Base-by-base conservation (phyloP, 345 rosid species). In the Rhodamnia rubescens region DNA sequence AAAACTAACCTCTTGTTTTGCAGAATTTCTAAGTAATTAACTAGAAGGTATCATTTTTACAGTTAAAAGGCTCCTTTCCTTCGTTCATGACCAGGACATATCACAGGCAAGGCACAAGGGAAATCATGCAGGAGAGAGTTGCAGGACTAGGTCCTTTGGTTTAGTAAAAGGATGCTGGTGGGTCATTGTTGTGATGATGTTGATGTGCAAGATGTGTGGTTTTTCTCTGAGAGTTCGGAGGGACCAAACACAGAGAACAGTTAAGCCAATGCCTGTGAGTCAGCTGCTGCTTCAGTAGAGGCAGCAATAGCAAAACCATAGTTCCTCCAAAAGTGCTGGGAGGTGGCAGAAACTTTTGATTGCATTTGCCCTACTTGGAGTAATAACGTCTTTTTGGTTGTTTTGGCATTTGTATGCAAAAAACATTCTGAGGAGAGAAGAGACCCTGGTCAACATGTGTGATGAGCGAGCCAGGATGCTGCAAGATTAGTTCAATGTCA, bases 401-500 rank as follows among this genome's bases (percentile, higher is more conserved):
- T 94, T 91, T 84, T 92, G 92, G 93, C 87, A 90, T 87, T 87
- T 92, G 74, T 85, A 85, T 89, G 80, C 47, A 50, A 86, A 91
- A 82, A 87, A 74, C 27, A 69, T 82, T 50, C 27, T 88, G 86
- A 88, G 89, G 86, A 93, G 98, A 89, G 90, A 88, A 84, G 96
- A 92, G 89, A 94, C 95, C 24, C 93, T 97, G 57, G 89, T 91
- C 44, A 97, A 91, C 89, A 97, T 97, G 99, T 97, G 99, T 83
- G 99, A 95, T 42, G 98, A 97, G 88, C 90, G 99, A 87, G 98
- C 99, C 47, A 91, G 98, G 15, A 95, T 97, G 95, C 90, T 97
- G 92, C 99, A 97, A 91, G 99, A 97, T 89, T 98, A 97, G 93
- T 97, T 97, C 90, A 97, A 96, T 89, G 99, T 97, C 86, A 97